Conservation (phyloP, 2,329 filamentous ascomycete genomes). For the Alternaria incomplexa region DNA sequence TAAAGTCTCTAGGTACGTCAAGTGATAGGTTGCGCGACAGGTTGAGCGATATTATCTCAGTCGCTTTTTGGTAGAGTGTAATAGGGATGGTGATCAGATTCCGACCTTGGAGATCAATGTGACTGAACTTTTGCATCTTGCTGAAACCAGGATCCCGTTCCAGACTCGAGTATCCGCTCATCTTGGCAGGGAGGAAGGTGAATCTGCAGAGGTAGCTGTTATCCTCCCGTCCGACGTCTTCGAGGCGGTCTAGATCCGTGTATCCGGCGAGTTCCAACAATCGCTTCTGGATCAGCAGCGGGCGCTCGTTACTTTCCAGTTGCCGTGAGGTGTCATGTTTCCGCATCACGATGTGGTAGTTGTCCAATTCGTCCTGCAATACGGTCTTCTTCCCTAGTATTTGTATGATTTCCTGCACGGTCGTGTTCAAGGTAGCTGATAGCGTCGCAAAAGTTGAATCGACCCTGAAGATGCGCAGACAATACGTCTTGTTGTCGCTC, state of each 20-base stretch:
- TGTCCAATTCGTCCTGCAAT: constrained; percentile 85
- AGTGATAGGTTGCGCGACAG: constrained; percentile 90
- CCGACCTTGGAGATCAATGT: constrained; percentile 87
- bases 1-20: constrained; percentile 93
- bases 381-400: constrained; percentile 95
- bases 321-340: constrained; percentile 90
- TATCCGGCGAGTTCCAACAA: constrained; percentile 93
- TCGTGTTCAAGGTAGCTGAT: constrained; percentile 81
- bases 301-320: constrained; percentile 77
- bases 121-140: constrained; percentile 88
- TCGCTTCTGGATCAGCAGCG: constrained; percentile 88
- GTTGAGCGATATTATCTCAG: constrained; percentile 93
- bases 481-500: constrained; percentile 79
- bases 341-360: constrained; percentile 93
- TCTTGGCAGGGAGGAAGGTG: constrained; percentile 87
- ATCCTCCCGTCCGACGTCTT: constrained; percentile 94
- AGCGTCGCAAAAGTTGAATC: constrained; percentile 95
- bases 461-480: constrained; percentile 91
- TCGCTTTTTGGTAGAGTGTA: constrained; percentile 85
- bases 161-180: constrained; percentile 76
- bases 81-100: constrained; percentile 97
- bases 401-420: constrained; percentile 84
- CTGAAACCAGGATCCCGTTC: constrained; percentile 80
- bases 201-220: constrained; percentile 97
- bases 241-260: constrained; percentile 81